Base-by-base conservation (phyloP, 2,329 filamentous ascomycete genomes). In the Lachnellula arida region DNA sequence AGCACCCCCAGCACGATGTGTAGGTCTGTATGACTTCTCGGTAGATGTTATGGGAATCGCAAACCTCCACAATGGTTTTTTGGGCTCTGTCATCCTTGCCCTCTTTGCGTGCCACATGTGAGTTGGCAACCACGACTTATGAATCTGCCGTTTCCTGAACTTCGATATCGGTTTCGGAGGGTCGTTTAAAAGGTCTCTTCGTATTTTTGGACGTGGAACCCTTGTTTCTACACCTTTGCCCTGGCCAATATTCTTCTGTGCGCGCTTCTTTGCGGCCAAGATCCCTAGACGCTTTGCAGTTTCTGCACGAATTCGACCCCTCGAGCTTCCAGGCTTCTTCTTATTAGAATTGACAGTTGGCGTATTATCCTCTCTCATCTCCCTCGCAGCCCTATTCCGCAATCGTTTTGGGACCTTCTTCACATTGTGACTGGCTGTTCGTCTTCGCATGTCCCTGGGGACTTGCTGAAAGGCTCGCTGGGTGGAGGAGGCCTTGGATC, bases 401-500 rank as follows among this genome's bases (percentile, higher is more conserved):
- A 97, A 74, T 60, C 91, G 78, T 68, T 86, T 87, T 2, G 94
- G 94, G 15, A 99, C 87, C 60, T 88, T 83, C 74, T 93, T 96
- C 37, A 89, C 88, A 79, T 99, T 97, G 74, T 99, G 94, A 71
- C 91, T 96, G 19, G 93, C 94, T 0, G 93, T 96, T 65, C 94
- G 81, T 61, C 94, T 80, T 62, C 94, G 80, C 80, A 99, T 75
- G 49, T 87, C 85, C 63, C 91, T 83, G 1, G 94, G 94, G 5
- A 99, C 88, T 64, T 90, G 84, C 72, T 99, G 94, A 68, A 97
- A 97, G 14, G 93, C 92, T 51, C 93, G 81, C 55, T 83, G 85
- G 44, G 81, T 76, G 53, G 77, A 74, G 40, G 76, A 74, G 5
- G 74, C 73, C 70, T 88, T 92, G 47, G 89, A 87, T 37, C 82